Conservation (phyloP, 2,329 filamentous ascomycete species). For the Dactylellina haptotyla region DNA sequence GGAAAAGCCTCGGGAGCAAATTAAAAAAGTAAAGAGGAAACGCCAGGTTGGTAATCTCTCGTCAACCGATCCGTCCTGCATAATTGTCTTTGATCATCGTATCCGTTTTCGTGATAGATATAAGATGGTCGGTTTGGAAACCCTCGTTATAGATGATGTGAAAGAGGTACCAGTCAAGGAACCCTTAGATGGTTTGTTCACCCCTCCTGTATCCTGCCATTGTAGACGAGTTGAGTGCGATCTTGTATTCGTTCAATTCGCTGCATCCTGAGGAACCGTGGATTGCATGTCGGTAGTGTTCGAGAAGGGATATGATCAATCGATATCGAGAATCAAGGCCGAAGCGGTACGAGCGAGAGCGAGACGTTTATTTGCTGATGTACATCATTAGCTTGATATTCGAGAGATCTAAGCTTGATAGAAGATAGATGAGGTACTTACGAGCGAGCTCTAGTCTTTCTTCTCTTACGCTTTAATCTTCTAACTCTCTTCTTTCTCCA, state of each 20-base stretch:
- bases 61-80: constrained; percentile 28
- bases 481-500: constrained; percentile 99
- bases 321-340: constrained; percentile 37
- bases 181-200: too few species aligned
- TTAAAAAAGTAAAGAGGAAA: constrained; percentile 31
- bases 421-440: constrained; percentile 67
- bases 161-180: too few species aligned
- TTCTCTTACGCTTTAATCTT: constrained; percentile 99
- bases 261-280: background rate
- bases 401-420: background rate
- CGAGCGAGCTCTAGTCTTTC: constrained; percentile 99
- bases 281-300: background rate
- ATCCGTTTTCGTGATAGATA: background rate
- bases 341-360: constrained; percentile 43
- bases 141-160: too few species aligned
- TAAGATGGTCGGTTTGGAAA: constrained; percentile 10
- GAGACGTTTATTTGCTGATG: constrained; percentile 54
- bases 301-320: constrained; percentile 32
- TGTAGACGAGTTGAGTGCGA: constrained; percentile 11
- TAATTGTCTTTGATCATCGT: constrained; percentile 11
- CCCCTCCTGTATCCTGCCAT: constrained; percentile 1
- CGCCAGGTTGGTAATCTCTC: constrained; percentile 26
- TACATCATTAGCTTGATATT: constrained; percentile 3
- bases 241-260: constrained; percentile 22
- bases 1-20: constrained; percentile 18